Evolutionary conservation across 345 rosid genomes (phyloP), one percentile per base, ranked within the genome.

Genomic region (Lepidium sativum): DNA sequence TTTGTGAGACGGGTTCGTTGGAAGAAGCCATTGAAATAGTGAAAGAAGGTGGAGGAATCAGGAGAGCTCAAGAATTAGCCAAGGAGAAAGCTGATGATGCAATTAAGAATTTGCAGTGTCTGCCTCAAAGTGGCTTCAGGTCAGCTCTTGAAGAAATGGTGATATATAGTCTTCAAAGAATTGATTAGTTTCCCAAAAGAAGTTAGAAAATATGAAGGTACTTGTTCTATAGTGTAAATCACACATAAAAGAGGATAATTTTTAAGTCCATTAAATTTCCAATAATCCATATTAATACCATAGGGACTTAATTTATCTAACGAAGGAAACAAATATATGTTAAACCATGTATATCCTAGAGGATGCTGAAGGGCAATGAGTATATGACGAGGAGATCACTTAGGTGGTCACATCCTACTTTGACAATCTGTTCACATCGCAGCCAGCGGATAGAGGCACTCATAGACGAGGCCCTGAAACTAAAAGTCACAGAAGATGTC

Each of bases 81-180:
- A 85, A 75, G 54, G 82, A 83, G 79, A 92, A 83, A 79, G 98
- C 88, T 16, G 79, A 79, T 15, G 52, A 38, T 0, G 95, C 96
- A 6, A 69, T 89, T 43, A 75, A 80, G 77, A 89, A 65, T 74
- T 83, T 92, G 6, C 71, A 67, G 14, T 78, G 84, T 40, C 88
- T 92, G 45, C 95, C 88, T 37, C 80, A 27, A 25, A 71, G 83
- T 29, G 51, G 74, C 4, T 89, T 74, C 31, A 79, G 82, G 33
- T 68, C 73, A 6, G 88, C 89, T 65, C 87, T 89, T 0, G 84
- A 85, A 81, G 81, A 82, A 42, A 81, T 92, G 91, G 95, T 89
- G 42, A 49, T 79, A 80, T 92, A 68, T 64, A 92, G 89, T 81
- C 95, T 92, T 0, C 86, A 87, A 75, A 78, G 96, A 67, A 83